Evolutionary conservation across 208 protist species (phyloP), one percentile per base, ranked within the genome.

Genomic region (Wallacemonas sp.): DNA sequence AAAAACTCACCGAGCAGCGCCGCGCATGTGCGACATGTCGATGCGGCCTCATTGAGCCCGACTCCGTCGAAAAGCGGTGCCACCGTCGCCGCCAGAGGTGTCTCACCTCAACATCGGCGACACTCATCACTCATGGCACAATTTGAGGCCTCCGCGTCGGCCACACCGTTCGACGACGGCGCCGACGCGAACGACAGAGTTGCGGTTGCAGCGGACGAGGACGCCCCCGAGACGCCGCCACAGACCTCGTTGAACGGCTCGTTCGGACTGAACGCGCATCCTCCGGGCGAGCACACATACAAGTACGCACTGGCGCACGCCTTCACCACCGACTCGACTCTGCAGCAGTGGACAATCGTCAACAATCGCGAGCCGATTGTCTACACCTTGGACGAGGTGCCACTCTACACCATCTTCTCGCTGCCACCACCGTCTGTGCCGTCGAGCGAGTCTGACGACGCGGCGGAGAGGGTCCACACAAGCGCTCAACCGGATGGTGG

Each of bases 231-330:
- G n/a, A 32, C 24, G 0, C 30, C 47, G 11, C 47, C 6, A 32
- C 47, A 5, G 9, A n/a, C 17, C 24, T 55, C 47, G 16, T 23
- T 21, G 5, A 55, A 32, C 23, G 47, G 21, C 16, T 55, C 47
- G 9, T 8, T 55, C 47, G 1, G 11, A 6, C 6, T n/a, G 24
- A 55, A 44, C 61, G 19, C 6, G 4, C 5, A 26, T 21, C 32
- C 38, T n/a, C n/a, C n/a, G n/a, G n/a, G n/a, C n/a, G 57, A 63
- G 11, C 32, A 24, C 8, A 47, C 32, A 32, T 14, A 41, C 24
- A 60, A 68, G 30, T 84, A 73, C 46, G 43, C 68, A 24, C 76
- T 87, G 26, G 72, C 72, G 9, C 81, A 87, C 61, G 81, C 76
- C 4, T 57, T 69, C 30, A 70, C 60, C n/a, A 33, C 2, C 16